Percentiles rank a stretch among this genome's conserved stretches.
Evolutionary conservation across 805 yeast genomes (phyloP).

Genomic region (Starmerella vaccinii): DNA sequence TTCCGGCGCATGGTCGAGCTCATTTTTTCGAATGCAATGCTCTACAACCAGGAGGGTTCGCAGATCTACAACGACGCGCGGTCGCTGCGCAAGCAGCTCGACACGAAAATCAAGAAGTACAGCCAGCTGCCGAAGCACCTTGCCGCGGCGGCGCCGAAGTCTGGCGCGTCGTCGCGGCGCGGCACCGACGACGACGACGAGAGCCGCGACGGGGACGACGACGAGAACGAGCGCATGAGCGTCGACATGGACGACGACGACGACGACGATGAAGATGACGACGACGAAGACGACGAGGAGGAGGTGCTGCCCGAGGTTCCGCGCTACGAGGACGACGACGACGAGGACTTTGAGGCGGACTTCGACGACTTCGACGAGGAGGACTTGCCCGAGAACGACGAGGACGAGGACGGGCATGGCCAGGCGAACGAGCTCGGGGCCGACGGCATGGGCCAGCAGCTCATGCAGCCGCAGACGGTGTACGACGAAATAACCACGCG

Average conservation of each 20-base stretch:
- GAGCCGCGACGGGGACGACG: neutral
- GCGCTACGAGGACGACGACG: conserved; percentile 24
- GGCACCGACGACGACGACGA: conserved; percentile 1
- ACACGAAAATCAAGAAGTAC: conserved; percentile 24
- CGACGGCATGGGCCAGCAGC: conserved; percentile 11
- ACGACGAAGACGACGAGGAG: conserved; percentile 26
- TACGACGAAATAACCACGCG: conserved; percentile 25
- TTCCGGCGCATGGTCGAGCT: conserved; percentile 50
- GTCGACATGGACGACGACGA: conserved; percentile 26
- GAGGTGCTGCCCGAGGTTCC: conserved; percentile 25
- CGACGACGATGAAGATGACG: conserved; percentile 26
- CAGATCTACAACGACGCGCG: conserved; percentile 62
- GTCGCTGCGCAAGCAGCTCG: conserved; percentile 45
- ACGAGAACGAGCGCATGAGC: conserved; percentile 6
- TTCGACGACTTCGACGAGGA: conserved; percentile 26
- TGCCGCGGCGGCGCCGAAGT: conserved; percentile 12
- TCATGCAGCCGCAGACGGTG: conserved; percentile 22
- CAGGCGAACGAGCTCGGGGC: neutral
- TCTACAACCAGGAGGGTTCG: conserved; percentile 65
- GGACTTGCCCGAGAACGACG: conserved; percentile 17
- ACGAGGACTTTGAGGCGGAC: conserved; percentile 26
- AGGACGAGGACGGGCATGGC: conserved; percentile 4
- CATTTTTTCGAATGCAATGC: conserved; percentile 69
- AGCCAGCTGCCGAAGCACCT: conserved; percentile 19
- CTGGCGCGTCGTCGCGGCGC: conserved; percentile 7